These are phyloP conservation scores for Stemphylium beticola DNA, from an alignment of 2,329 filamentous ascomycete species.

Conservation along the genomic window DNA sequence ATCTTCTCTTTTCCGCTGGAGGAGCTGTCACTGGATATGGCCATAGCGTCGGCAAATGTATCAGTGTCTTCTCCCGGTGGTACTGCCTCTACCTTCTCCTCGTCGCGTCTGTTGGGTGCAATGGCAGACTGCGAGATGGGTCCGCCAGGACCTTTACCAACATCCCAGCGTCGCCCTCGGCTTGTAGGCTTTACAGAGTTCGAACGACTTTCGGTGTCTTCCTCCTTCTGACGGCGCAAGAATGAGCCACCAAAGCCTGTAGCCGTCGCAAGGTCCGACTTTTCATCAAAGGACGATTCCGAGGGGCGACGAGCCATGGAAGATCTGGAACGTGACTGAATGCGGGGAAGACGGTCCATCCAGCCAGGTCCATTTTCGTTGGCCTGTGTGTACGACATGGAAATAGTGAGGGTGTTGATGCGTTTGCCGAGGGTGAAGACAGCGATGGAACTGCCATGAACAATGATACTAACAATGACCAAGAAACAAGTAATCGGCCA, in stretches of 20 bases:
- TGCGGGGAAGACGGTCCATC: slow-evolving; percentile 89
- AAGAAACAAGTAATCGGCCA: slow-evolving; percentile 97
- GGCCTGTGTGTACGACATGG: slow-evolving; percentile 92
- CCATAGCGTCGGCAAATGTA: slow-evolving; percentile 52
- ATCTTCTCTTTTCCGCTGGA: slow-evolving; percentile 44
- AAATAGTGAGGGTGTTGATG: slow-evolving; percentile 94
- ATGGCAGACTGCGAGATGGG: slow-evolving; percentile 92
- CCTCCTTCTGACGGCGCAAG: slow-evolving; percentile 76
- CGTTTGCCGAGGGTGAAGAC: slow-evolving; percentile 97
- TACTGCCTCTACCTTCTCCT: slow-evolving; percentile 40
- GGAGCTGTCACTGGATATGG: slow-evolving; percentile 47
- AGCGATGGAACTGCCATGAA: slow-evolving; percentile 97
- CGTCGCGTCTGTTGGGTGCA: slow-evolving; percentile 62
- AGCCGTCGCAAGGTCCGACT: slow-evolving; percentile 63
- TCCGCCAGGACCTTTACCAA: slow-evolving; percentile 77
- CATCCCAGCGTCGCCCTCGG: slow-evolving; percentile 72
- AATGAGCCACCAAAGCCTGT: slow-evolving; percentile 80
- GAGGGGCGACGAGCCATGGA: slow-evolving; percentile 69
- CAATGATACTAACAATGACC: slow-evolving; percentile 90
- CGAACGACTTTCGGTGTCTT: slow-evolving; percentile 70
- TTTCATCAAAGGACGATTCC: slow-evolving; percentile 63
- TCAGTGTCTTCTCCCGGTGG: slow-evolving; percentile 54
- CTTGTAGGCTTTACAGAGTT: slow-evolving; percentile 58
- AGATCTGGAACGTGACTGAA: slow-evolving; percentile 82
- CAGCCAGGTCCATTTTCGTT: slow-evolving; percentile 88